A percentile compares a stretch with the other conserved stretches of the same genome.
Conservation (phyloP, 2,329 filamentous ascomycete species). For the Hypoxylon sp. region DNA sequence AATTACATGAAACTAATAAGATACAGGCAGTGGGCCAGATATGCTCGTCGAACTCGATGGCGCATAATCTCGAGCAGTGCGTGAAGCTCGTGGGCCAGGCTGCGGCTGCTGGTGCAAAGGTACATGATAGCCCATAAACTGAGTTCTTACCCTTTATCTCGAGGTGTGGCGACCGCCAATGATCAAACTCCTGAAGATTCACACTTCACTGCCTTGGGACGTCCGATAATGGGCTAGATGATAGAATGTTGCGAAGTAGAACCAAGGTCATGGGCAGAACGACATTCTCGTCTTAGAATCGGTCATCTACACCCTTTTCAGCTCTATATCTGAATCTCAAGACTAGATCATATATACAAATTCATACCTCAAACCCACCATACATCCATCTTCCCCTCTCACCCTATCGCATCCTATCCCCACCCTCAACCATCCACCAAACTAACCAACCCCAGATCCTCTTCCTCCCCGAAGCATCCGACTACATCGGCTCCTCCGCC, state of each 20-base stretch:
- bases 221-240: not conserved
- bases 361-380: no score
- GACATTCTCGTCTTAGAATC: not conserved
- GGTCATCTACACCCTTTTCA: not conserved
- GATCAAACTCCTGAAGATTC: not conserved
- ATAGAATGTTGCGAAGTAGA: not conserved
- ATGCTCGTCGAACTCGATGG: conserved; percentile 83
- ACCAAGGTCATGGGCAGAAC: not conserved
- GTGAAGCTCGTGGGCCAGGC: conserved; percentile 79
- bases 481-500: conserved; percentile 83
- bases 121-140: conserved; percentile 52
- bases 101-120: conserved; percentile 81
- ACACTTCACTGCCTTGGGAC: not conserved
- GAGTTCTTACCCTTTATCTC: not conserved
- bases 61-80: conserved; percentile 85
- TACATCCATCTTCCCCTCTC: no score
- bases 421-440: not conserved
- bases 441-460: conserved; percentile 68
- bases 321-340: no score
- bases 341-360: no score
- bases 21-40: conserved; percentile 87
- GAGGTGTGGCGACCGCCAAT: not conserved
- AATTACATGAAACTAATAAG: conserved; percentile 3
- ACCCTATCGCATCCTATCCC: not conserved
- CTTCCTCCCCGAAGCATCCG: conserved; percentile 91